phyloP scores from a whole-genome alignment of 257 asterid species.

The Apocynum venetum region DNA sequence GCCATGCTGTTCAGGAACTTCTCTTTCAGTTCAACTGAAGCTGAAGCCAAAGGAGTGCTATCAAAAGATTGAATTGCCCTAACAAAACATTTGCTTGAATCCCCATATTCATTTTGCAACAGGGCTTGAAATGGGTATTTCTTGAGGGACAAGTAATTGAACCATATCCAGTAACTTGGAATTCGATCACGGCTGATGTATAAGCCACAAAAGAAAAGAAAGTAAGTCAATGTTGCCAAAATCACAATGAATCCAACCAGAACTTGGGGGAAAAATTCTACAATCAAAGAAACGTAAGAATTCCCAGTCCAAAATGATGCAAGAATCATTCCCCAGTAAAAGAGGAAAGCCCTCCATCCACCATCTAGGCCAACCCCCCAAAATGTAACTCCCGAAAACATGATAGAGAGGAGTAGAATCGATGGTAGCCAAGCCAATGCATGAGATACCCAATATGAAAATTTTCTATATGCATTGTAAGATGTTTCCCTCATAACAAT shows the following conservation, averaged over 20 bases:
- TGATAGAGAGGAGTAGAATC: conserved; percentile 18
- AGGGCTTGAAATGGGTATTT: conserved; percentile 39
- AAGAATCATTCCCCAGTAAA: conserved; percentile 25
- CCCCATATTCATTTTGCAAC: conserved; percentile 33
- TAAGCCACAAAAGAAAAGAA: conserved; percentile 34
- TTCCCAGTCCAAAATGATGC: conserved; percentile 47
- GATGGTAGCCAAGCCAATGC: conserved; percentile 33
- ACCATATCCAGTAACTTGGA: conserved; percentile 44
- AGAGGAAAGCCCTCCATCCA: conserved; percentile 25
- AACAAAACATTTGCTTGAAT: conserved; percentile 30
- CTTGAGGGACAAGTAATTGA: conserved; percentile 36
- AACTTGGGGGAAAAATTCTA: conserved; percentile 33
- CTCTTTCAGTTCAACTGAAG: conserved; percentile 25
- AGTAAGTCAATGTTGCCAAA: conserved; percentile 24
- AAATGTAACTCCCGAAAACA: conserved; percentile 27
- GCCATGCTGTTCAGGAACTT: conserved; percentile 20
- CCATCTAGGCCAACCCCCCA: conserved; percentile 41
- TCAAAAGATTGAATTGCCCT: conserved; percentile 41
- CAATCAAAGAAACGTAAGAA: conserved; percentile 37
- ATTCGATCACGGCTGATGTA: conserved; percentile 32
- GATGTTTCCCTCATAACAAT: conserved; percentile 76
- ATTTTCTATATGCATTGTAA: conserved; percentile 49
- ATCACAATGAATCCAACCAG: conserved; percentile 27
- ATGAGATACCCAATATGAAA: conserved; percentile 32
- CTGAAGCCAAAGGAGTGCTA: conserved; percentile 14